Conservation (phyloP, 208 protist species). For the Trypanosoma conorhini region DNA sequence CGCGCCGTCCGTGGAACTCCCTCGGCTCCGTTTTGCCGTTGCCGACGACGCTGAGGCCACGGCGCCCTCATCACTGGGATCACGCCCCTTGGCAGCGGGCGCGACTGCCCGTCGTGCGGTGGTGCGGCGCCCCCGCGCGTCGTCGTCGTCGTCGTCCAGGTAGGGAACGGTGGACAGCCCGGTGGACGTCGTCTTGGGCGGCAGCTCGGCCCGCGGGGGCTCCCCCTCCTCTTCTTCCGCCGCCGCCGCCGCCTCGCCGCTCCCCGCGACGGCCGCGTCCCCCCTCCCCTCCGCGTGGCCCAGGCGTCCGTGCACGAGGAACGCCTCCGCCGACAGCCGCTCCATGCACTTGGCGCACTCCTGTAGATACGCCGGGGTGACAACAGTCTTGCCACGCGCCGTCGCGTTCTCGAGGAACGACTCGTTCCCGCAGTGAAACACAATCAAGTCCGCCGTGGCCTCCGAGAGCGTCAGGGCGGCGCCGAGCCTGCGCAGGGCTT, state of each 20-base stretch:
- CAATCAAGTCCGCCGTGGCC: slow-evolving; percentile 47
- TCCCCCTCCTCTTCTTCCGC: slow-evolving; percentile 3
- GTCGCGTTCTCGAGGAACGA: slow-evolving; percentile 30
- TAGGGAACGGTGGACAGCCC: slow-evolving; percentile 21
- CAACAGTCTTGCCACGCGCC: slow-evolving; percentile 39
- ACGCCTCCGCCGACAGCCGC: slow-evolving; percentile 31
- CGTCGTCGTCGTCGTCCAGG: slow-evolving; percentile 16
- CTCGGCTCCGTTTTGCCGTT: background rate
- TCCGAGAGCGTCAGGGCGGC: slow-evolving; percentile 57
- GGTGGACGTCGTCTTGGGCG: background rate
- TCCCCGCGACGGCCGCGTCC: background rate
- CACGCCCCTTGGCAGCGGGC: background rate
- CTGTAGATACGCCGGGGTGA: slow-evolving; percentile 49
- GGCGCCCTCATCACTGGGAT: background rate
- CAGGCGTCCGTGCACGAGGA: slow-evolving; percentile 10
- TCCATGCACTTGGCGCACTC: slow-evolving; percentile 32
- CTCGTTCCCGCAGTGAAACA: slow-evolving; percentile 47
- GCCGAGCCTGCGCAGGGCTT: slow-evolving; percentile 47
- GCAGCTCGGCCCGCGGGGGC: background rate
- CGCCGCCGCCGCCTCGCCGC: background rate
- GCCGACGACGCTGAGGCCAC: background rate
- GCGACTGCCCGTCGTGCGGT: background rate
- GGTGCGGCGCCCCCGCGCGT: background rate
- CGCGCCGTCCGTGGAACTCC: background rate
- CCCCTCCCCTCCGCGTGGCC: background rate